Evolutionary conservation across 768 basidiomycete species (phyloP).

Genomic region (Leccinum longicurvipes): DNA sequence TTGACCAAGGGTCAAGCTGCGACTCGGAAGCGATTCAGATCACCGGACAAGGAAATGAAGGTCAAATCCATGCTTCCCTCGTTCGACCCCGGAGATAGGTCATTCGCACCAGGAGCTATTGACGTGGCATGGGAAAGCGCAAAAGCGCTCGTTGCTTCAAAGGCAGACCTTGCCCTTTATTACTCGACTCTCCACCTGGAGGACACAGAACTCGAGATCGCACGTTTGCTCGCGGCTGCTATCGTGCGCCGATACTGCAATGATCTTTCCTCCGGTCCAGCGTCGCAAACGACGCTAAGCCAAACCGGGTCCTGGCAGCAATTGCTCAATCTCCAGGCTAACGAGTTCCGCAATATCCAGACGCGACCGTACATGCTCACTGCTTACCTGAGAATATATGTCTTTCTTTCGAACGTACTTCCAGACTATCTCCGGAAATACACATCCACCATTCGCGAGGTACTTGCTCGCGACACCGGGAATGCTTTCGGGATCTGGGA

Average conservation of each 20-base stretch:
- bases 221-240: slow-evolving; percentile 51
- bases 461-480: slow-evolving; percentile 58
- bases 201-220: slow-evolving; percentile 58
- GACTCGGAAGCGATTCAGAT: slow-evolving; percentile 29
- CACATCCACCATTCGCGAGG: slow-evolving; percentile 46
- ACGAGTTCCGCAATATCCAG: slow-evolving; percentile 47
- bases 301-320: slow-evolving; percentile 39
- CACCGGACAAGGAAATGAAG: slow-evolving; percentile 20
- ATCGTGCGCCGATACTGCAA: slow-evolving; percentile 42
- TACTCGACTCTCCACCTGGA: slow-evolving; percentile 35
- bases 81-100: slow-evolving; percentile 7
- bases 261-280: slow-evolving; percentile 10
- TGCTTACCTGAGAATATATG: slow-evolving; percentile 52
- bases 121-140: slow-evolving; percentile 46
- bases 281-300: background rate
- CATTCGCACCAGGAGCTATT: slow-evolving; percentile 38
- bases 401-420: slow-evolving; percentile 45
- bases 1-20: slow-evolving; percentile 34
- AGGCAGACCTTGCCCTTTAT: slow-evolving; percentile 21
- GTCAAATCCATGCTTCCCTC: slow-evolving; percentile 16
- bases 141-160: slow-evolving; percentile 30
- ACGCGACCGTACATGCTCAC: slow-evolving; percentile 49
- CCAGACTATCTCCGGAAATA: slow-evolving; percentile 30
- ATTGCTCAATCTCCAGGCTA: slow-evolving; percentile 54
- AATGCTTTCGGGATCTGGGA: slow-evolving; percentile 74